phyloP scores from a whole-genome alignment of 768 basidiomycete genomes.

The Boletellus emodensis region DNA sequence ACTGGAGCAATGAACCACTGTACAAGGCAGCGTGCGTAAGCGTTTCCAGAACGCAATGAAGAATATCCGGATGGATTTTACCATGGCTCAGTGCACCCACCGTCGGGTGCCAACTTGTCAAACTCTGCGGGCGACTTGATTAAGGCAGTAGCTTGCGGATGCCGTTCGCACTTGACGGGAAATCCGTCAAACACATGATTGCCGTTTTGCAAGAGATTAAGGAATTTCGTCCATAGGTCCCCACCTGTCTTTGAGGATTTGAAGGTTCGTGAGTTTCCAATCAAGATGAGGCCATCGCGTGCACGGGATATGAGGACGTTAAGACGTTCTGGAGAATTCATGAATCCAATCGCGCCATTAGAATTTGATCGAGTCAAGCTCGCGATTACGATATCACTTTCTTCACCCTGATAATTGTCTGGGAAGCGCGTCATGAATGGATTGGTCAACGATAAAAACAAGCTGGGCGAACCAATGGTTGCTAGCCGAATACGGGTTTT shows the following conservation, averaged over 20 bases:
- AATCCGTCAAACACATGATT: conserved; percentile 56
- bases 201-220: conserved; percentile 39
- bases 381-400: conserved; percentile 63
- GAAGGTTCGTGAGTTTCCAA: conserved; percentile 64
- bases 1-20: conserved; percentile 48
- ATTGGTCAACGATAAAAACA: not conserved
- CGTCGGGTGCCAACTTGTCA: conserved; percentile 50
- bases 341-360: conserved; percentile 60
- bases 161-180: conserved; percentile 55
- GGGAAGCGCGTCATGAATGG: not conserved
- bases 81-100: conserved; percentile 62
- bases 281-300: conserved; percentile 58
- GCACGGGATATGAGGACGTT: conserved; percentile 71
- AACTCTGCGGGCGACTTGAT: conserved; percentile 47
- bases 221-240: conserved; percentile 49
- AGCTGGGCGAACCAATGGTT: conserved; percentile 51
- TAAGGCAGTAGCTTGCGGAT: conserved; percentile 39
- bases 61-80: conserved; percentile 23
- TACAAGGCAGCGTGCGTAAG: not conserved
- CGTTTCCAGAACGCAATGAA: too few relatives aligned
- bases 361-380: conserved; percentile 60
- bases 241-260: conserved; percentile 45
- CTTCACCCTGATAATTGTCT: conserved; percentile 80
- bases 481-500: conserved; percentile 53
- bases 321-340: conserved; percentile 64